Percentiles rank a stretch among this genome's conserved stretches.
Conservation (phyloP, 768 basidiomycete species). For the Russula griseocarnosa region DNA sequence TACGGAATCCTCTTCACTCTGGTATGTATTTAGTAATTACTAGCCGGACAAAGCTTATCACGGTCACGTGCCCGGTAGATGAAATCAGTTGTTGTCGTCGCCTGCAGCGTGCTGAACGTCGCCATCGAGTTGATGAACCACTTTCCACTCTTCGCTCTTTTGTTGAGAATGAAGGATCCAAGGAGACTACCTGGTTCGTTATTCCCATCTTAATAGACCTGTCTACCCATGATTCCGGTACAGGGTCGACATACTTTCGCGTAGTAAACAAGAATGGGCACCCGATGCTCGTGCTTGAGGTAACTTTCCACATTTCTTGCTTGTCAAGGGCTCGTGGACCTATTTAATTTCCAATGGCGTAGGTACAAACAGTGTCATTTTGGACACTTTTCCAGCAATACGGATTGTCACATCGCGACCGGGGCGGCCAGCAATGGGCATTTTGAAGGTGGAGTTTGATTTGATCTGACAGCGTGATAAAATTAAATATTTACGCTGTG, state of each 20-base stretch:
- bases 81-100: constrained; percentile 49
- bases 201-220: neutral
- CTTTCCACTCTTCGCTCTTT: constrained; percentile 86
- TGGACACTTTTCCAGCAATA: constrained; percentile 16
- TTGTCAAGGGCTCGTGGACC: too few relatives aligned
- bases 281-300: constrained; percentile 22
- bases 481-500: too few relatives aligned
- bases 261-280: constrained; percentile 4
- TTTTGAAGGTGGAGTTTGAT: too few relatives aligned
- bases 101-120: constrained; percentile 62
- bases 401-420: neutral
- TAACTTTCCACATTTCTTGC: neutral
- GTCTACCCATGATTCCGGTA: neutral
- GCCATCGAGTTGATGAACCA: constrained; percentile 80
- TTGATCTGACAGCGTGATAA: too few relatives aligned
- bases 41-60: neutral
- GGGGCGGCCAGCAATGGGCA: neutral
- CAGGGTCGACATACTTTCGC: constrained; percentile 22
- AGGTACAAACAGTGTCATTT: constrained; percentile 21
- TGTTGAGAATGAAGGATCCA: constrained; percentile 81
- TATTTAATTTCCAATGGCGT: neutral
- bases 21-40: constrained; percentile 37
- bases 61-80: constrained; percentile 37
- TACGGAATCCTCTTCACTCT: constrained; percentile 83
- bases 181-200: constrained; percentile 69